These are phyloP conservation scores for Geopyxis carbonaria DNA, from an alignment of 495 filamentous ascomycete species.

Conservation along the genomic window DNA sequence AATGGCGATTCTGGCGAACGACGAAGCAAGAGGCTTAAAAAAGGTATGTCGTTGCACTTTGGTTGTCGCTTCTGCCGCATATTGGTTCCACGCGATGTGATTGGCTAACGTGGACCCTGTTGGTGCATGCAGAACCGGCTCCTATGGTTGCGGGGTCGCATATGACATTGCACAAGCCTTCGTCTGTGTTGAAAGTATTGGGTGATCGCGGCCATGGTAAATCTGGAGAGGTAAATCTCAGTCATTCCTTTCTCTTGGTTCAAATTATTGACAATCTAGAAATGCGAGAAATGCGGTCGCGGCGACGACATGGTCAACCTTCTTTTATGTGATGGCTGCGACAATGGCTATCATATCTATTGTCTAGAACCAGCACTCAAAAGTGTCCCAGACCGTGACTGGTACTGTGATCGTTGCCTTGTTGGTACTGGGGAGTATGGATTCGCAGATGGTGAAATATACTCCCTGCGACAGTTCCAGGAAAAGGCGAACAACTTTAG, in stretches of 20 bases:
- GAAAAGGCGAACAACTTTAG: conserved; percentile 92
- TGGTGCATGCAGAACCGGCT: conserved; percentile 44
- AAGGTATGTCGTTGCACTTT: conserved; percentile 43
- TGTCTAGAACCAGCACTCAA: conserved; percentile 84
- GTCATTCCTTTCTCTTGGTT: conserved; percentile 1
- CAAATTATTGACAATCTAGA: conserved; percentile 31
- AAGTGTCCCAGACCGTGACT: conserved; percentile 64
- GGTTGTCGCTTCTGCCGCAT: conserved; percentile 13
- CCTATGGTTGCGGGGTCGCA: conserved; percentile 90
- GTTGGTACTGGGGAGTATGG: conserved; percentile 95
- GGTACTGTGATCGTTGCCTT: conserved; percentile 90
- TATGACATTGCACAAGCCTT: conserved; percentile 83
- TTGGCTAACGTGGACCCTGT: conserved; percentile 6
- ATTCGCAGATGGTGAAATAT: conserved; percentile 91
- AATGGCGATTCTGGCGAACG: conserved; percentile 65
- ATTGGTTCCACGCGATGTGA: conserved; percentile 12
- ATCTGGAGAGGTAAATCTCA: conserved; percentile 52
- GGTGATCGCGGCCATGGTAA: conserved; percentile 47
- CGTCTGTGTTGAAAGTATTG: conserved; percentile 46
- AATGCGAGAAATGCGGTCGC: conserved; percentile 75
- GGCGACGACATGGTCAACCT: conserved; percentile 55
- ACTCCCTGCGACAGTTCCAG: conserved; percentile 91
- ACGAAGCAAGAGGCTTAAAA: conserved; percentile 83
- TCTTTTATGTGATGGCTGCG: conserved; percentile 83
- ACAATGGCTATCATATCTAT: conserved; percentile 68